Base-by-base conservation (phyloP, 352 stramenopile genomes). In the Phytopythium vexans region DNA sequence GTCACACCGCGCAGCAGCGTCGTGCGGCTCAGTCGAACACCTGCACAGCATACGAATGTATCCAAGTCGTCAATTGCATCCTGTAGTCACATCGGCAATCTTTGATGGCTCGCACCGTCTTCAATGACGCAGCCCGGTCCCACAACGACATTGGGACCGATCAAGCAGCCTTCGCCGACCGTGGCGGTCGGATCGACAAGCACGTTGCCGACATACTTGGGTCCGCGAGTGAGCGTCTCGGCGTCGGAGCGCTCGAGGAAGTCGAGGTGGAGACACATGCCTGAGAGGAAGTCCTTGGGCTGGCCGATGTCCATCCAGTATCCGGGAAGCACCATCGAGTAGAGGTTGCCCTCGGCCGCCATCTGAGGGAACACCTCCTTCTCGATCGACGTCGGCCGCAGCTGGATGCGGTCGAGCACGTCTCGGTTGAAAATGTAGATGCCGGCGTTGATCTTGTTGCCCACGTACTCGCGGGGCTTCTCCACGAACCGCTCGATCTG, bases 301-400 rank as follows among this genome's bases (percentile, higher is more conserved):
- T 96, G 85, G 10, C 88, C 88, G 39, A 96, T 91, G 45, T 96
- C 88, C 82, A 95, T 95, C 88, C 88, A 96, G 67, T 95, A 96
- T 11, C 86, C 88, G 3, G 77, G 77, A 42, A 96, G 56, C 43
- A 87, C 68, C 82, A 96, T 94, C 39, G 82, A 85, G 62, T 70
- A 96, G 7, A 96, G 52, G 48, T 92, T 88, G 39, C 82, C 82
- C 43, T 96, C 88, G 9, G 81, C 82, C 9, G 88, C 88, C 85
- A 96, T 96, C 48, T 89, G 80, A 32, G 88, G 88, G 60, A 96
- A 96, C 37, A 96, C 79, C 61, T 96, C 88, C 57, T 91, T 91
- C 60, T 96, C 88, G 54, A 96, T 95, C 12, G 88, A 96, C 27
- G 88, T 96, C n/a, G 88, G 88, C 21, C 81, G 76, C 35, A 94